Evolutionary conservation across 352 stramenopile genomes (phyloP).

Genomic region (Aphanomyces astaci): DNA sequence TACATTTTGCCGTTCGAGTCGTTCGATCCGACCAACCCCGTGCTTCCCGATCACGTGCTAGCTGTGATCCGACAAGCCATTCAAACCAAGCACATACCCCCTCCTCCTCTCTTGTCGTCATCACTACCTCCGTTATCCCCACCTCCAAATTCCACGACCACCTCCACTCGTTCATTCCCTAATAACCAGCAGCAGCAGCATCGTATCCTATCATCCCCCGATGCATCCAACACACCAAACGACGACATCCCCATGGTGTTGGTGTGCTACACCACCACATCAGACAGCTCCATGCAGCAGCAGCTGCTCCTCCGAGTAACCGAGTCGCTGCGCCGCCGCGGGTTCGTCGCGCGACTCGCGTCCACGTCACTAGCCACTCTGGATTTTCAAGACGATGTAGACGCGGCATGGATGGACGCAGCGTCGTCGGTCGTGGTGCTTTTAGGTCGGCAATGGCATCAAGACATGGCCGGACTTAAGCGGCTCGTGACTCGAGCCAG

Average conservation of each 20-base stretch:
- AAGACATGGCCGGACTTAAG: slow-evolving; percentile 27
- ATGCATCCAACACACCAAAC: neutral
- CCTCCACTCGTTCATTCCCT: neutral
- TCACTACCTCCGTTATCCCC: neutral
- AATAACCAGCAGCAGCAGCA: neutral
- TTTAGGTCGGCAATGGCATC: neutral
- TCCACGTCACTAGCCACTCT: neutral
- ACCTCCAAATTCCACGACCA: too few relatives aligned
- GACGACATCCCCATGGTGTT: slow-evolving; percentile 1
- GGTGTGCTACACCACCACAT: slow-evolving; percentile 5
- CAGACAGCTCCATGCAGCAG: neutral
- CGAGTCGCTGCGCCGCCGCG: neutral
- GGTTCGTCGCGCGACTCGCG: neutral
- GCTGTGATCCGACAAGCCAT: slow-evolving; percentile 39
- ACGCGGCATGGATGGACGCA: neutral
- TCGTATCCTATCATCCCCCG: neutral
- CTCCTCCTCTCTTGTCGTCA: too few relatives aligned
- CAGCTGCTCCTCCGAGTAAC: neutral
- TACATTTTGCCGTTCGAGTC: neutral
- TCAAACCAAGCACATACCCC: slow-evolving; percentile 32
- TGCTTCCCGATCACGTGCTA: slow-evolving; percentile 24
- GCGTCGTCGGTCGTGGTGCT: slow-evolving; percentile 8
- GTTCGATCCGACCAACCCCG: neutral
- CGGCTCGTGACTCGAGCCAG: slow-evolving; percentile 33
- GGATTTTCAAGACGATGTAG: slow-evolving; percentile 24